Evolutionary conservation across 2,329 filamentous ascomycete genomes (phyloP), one percentile per base, ranked within the genome.

Genomic region (Thielaviopsis punctulata): DNA sequence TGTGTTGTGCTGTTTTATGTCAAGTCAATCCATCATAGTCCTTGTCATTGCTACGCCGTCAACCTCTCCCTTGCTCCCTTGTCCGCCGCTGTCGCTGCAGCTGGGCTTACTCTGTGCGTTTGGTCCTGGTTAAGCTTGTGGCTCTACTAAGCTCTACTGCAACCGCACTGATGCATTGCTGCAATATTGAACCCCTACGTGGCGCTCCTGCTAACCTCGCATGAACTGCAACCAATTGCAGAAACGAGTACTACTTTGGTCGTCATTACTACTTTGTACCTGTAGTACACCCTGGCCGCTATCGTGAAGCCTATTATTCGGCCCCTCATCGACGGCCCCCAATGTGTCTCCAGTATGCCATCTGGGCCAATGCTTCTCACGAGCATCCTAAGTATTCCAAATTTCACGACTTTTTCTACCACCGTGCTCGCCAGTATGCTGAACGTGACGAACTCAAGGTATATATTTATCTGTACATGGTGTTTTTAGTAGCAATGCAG

Each of bases 391-490:
- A 86, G 61, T 93, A 93, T 60, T 70, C 74, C 7, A 68, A 69
- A 8, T 76, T 87, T 39, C 79, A 87, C 56, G 80, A 84, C 7
- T 74, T 89, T 47, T 89, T 95, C 60, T 95, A 95, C 62, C 75
- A 78, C 49, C 76, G 87, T 43, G 78, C 88, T 3, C 76, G 89
- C 25, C 88, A 89, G 58, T 95, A 95, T 61, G 73, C 82, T 0
- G 82, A 95, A 58, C 70, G 76, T 33, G 87, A 93, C 58, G 87
- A 95, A 67, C 83, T 95, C 79, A 87, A 80, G 66, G 75, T 73
- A 58, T 52, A 65, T 19, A 7, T 18, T 19, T 27, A 33, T 15
- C n/a, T n/a, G n/a, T n/a, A n/a, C n/a, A n/a, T 33, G 15, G 43
- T 15, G 30, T 8, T 21, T 21, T 19, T 18, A 19, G 2, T 22